Conservation (phyloP, 1,284 basidiomycete genomes). For the Austroboletus niveus region DNA sequence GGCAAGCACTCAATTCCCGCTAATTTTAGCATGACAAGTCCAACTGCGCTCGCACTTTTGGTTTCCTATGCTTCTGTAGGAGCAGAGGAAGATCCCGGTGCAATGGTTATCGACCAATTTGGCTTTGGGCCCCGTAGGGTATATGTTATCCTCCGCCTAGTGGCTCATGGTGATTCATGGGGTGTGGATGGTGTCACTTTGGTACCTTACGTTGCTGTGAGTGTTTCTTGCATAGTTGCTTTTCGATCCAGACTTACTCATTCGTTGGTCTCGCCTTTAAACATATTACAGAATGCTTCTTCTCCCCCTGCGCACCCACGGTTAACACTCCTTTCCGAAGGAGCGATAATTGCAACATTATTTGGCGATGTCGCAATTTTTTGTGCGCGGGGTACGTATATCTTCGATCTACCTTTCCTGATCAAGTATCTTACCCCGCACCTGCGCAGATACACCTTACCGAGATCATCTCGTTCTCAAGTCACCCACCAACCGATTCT, state of each 20-base stretch:
- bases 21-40: conserved; percentile 31
- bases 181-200: conserved; percentile 40
- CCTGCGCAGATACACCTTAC: conserved; percentile 59
- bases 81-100: conserved; percentile 42
- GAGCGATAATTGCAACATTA: conserved; percentile 58
- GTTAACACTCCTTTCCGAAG: conserved; percentile 56
- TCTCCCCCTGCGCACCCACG: conserved; percentile 69
- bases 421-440: not conserved
- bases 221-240: conserved; percentile 26
- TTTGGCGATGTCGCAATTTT: conserved; percentile 78
- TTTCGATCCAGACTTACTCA: not conserved
- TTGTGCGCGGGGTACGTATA: conserved; percentile 55
- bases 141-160: conserved; percentile 58
- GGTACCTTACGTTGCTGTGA: conserved; percentile 74
- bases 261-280: not conserved
- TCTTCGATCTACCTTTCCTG: not conserved
- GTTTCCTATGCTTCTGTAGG: conserved; percentile 60
- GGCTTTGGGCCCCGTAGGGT: conserved; percentile 52
- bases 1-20: conserved; percentile 2
- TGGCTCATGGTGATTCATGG: conserved; percentile 28
- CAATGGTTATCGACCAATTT: conserved; percentile 42
- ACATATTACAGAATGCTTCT: conserved; percentile 53
- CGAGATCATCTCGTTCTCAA: conserved; percentile 72
- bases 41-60: conserved; percentile 55
- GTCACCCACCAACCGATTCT: conserved; percentile 60